Percentiles rank a stretch among this genome's conserved stretches.
Conservation (phyloP, 164 flowering plant species). For the Dillenia suffruticosa region DNA sequence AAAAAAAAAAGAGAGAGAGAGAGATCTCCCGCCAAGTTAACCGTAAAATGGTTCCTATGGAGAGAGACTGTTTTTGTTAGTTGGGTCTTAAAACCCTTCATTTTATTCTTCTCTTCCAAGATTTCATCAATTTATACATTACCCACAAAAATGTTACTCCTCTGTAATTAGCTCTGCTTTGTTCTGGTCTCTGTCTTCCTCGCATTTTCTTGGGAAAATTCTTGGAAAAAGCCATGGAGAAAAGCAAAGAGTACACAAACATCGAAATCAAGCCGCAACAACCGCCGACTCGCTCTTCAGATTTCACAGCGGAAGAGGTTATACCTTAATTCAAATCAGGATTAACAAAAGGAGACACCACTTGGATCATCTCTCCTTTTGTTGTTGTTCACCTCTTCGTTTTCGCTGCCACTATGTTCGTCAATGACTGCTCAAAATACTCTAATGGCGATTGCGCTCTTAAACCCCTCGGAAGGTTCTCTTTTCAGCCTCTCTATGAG, state of each 20-base stretch:
- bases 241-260: slow-evolving; percentile 12
- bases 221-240: slow-evolving; percentile 13
- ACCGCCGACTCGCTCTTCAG: slow-evolving; percentile 7
- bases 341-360: slow-evolving; percentile 29
- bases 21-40: no score
- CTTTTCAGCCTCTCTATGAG: slow-evolving; percentile 75
- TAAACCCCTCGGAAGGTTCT: slow-evolving; percentile 45
- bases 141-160: no score
- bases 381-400: slow-evolving; percentile 49
- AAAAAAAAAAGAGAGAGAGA: no score
- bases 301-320: slow-evolving; percentile 5
- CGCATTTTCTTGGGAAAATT: no score
- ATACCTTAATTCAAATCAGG: slow-evolving; percentile 38
- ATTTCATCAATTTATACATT: no score
- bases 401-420: slow-evolving; percentile 54
- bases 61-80: no score
- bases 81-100: no score
- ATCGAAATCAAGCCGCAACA: slow-evolving; percentile 21
- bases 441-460: slow-evolving; percentile 47
- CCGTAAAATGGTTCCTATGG: no score
- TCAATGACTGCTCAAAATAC: slow-evolving; percentile 53
- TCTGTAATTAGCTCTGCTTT: no score
- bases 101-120: no score
- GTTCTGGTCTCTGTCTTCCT: no score
- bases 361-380: slow-evolving; percentile 65